Conservation (phyloP, 73 alveolate species). For the Symbiodinium pilosum region DNA sequence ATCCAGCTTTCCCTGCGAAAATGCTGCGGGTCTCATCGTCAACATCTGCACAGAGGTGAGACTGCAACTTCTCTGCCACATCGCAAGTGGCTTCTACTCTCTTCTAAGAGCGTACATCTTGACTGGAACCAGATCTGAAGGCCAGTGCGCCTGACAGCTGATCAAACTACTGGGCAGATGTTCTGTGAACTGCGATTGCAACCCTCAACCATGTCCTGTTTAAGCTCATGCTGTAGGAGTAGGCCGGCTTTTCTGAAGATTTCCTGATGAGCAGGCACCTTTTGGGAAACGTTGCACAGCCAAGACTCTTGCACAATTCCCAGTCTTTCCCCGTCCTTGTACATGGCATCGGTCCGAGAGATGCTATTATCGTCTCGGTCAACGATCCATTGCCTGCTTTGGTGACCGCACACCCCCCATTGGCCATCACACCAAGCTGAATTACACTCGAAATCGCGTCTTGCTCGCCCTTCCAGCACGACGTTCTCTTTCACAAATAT, state of each 20-base stretch:
- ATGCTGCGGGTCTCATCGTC: too few relatives aligned
- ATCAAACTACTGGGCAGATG: background rate
- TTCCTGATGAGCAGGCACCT: background rate
- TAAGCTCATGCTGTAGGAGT: conserved; percentile 42
- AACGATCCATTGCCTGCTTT: conserved; percentile 66
- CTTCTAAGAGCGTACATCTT: conserved; percentile 66
- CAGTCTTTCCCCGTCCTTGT: conserved; percentile 42
- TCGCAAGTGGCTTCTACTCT: background rate
- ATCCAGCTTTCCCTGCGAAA: too few relatives aligned
- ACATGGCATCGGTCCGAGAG: conserved; percentile 83
- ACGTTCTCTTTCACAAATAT: conserved; percentile 74
- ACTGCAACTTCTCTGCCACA: background rate
- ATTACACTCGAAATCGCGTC: background rate
- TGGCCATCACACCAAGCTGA: too few relatives aligned
- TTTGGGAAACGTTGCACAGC: background rate
- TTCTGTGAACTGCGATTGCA: too few relatives aligned
- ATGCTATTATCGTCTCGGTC: conserved; percentile 90
- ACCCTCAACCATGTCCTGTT: conserved; percentile 6
- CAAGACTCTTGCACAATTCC: background rate
- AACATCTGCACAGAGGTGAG: too few relatives aligned
- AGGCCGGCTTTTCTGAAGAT: conserved; percentile 82
- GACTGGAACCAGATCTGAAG: conserved; percentile 67
- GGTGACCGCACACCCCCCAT: background rate
- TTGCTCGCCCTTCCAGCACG: conserved; percentile 45
- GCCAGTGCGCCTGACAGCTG: conserved; percentile 53